A percentile compares a stretch with the other conserved stretches of the same genome.
Conservation (phyloP, 2,329 filamentous ascomycete genomes). For the Ophiocordyceps camponoti-saundersi region DNA sequence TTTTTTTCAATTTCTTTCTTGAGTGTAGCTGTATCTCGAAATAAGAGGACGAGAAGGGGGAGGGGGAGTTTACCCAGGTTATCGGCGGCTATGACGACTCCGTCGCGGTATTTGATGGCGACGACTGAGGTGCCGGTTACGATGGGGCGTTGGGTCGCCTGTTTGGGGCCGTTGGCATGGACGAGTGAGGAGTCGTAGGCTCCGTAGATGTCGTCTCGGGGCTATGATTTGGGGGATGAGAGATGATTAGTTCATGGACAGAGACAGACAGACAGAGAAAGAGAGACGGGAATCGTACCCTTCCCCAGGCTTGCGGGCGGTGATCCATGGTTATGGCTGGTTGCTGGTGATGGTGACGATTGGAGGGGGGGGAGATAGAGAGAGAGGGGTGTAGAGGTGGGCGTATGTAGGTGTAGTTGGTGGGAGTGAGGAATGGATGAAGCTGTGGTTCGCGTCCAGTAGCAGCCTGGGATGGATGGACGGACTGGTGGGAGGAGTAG, state of each 20-base stretch:
- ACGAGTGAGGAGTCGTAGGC: slow-evolving; percentile 81
- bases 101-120: slow-evolving; percentile 88
- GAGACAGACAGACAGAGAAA: slow-evolving; percentile 1
- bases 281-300: slow-evolving; percentile 32
- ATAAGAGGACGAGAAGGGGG: neutral
- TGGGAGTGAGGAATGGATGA: too few species aligned
- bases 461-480: too few species aligned
- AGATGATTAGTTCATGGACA: slow-evolving; percentile 4
- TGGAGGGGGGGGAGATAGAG: too few species aligned
- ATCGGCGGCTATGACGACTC: slow-evolving; percentile 91
- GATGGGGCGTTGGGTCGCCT: slow-evolving; percentile 81
- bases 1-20: neutral
- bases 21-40: neutral
- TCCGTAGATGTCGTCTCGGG: slow-evolving; percentile 93
- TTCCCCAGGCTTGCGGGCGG: slow-evolving; percentile 56
- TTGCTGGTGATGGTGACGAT: neutral
- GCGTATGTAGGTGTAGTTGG: too few species aligned
- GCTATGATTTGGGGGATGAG: slow-evolving; percentile 32
- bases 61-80: slow-evolving; percentile 55
- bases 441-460: too few species aligned
- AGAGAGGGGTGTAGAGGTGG: too few species aligned
- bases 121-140: slow-evolving; percentile 95
- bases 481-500: too few species aligned
- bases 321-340: slow-evolving; percentile 45
- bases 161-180: slow-evolving; percentile 50